Base-by-base conservation (phyloP, 306 rosid species). In the Canavalia ensiformis region DNA sequence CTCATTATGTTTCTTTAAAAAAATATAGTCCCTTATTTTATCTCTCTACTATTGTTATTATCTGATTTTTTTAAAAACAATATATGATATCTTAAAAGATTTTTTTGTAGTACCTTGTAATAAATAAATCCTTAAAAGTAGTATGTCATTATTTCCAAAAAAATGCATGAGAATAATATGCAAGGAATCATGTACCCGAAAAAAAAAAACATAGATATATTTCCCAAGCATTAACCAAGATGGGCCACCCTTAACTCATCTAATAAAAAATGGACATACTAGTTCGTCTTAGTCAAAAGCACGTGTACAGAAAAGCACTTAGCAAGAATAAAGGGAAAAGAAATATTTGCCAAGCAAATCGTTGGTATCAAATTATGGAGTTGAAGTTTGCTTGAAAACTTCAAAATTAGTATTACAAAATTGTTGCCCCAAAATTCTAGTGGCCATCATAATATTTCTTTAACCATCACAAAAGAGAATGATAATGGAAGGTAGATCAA, bases 391-490 rank as follows among this genome's bases (percentile, higher is more conserved):
- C 5, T 76, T 25, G 0, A 51, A 51, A 30, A 50, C 64, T 76
- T 64, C 41, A 25, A 76, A 52, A 9, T 50, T 18, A 64, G 31
- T 64, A 37, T 63, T 76, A 18, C 1, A 63, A 76, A 76, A 74
- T 9, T 29, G n/a, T 49, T 64, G 13, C 30, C 73, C 64, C 28
- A 64, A 64, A 35, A 8, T 18, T 18, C 37, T 2, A 28, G 37
- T 34, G 13, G 44, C 12, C 12, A 69, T 41, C 2, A 6, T 41
- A 66, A 8, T 52, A 8, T 72, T 72, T 51, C 5, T 37, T 72
- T 4, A 55, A 37, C 51, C 65, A 18, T 37, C 9, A 34, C 8
- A 35, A 3, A 35, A 3, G 39, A 7, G 9, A 49, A 54, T 35
- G 47, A 50, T 35, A 44, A 55, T 8, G 63, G 8, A 47, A 69